Evolutionary conservation across 2,329 filamentous ascomycete genomes (phyloP).

Genomic region (Microcyclospora pomicola): DNA sequence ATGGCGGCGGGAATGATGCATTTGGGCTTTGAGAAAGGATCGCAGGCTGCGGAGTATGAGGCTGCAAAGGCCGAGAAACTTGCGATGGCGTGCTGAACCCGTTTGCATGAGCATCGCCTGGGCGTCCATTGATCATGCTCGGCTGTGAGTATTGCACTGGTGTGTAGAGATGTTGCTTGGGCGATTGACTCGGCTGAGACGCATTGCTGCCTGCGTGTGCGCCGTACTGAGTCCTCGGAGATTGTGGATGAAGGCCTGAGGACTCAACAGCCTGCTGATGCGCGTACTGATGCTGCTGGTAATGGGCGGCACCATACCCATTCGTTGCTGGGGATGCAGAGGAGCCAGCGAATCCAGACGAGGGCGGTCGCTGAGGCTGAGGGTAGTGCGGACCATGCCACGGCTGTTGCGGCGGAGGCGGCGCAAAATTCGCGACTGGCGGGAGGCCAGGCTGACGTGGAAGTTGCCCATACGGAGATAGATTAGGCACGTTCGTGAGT

Average conservation of each 20-base stretch:
- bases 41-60: slow-evolving; percentile 5
- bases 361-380: slow-evolving; percentile 9
- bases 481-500: slow-evolving; percentile 28
- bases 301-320: slow-evolving; percentile 11
- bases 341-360: slow-evolving; percentile 10
- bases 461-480: slow-evolving; percentile 31
- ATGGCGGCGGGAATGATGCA: slow-evolving; percentile 18
- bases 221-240: too few species aligned
- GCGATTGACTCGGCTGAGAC: background rate
- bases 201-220: too few species aligned
- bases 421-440: slow-evolving; percentile 17
- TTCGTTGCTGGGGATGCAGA: slow-evolving; percentile 9
- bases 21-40: slow-evolving; percentile 15
- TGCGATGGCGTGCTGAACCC: slow-evolving; percentile 2
- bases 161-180: slow-evolving; percentile 1
- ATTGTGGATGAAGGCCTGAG: slow-evolving; percentile 12
- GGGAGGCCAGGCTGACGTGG: slow-evolving; percentile 25
- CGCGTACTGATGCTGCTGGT: slow-evolving; percentile 20
- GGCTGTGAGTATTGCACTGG: background rate
- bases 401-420: slow-evolving; percentile 16
- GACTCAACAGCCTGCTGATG: slow-evolving; percentile 21
- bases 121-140: slow-evolving; percentile 5
- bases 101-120: slow-evolving; percentile 3
- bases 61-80: background rate
- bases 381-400: slow-evolving; percentile 17